Evolutionary conservation across 768 basidiomycete species (phyloP).

Genomic region (Dacryopinax primogenitus): DNA sequence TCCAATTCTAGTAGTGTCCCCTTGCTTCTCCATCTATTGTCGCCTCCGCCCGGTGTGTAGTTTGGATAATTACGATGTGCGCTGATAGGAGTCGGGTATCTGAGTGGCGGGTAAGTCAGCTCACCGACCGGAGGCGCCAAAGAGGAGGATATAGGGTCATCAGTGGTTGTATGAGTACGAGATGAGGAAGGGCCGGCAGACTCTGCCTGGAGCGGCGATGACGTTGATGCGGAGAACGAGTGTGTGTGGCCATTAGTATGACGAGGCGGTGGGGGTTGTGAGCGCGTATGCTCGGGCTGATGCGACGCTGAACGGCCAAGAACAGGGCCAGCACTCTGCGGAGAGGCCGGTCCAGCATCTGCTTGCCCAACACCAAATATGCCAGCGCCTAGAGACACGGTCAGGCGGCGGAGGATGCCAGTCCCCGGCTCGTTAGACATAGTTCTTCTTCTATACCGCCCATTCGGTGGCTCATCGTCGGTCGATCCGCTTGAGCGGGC

Average conservation of each 20-base stretch:
- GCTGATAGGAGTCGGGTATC: conserved; percentile 43
- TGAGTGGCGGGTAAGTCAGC: conserved; percentile 33
- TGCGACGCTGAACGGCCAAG: background rate
- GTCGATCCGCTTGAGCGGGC: background rate
- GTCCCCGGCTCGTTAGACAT: background rate
- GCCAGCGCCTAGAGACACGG: background rate
- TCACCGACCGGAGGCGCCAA: background rate
- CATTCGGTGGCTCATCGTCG: background rate
- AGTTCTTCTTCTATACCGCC: too few relatives aligned
- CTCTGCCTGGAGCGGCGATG: too few relatives aligned
- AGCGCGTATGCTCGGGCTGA: background rate
- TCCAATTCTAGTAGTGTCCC: conserved; percentile 37
- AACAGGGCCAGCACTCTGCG: background rate
- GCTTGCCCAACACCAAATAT: background rate
- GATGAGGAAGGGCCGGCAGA: too few relatives aligned
- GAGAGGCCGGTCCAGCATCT: background rate
- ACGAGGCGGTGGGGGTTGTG: background rate
- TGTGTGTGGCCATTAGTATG: background rate
- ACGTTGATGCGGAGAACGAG: background rate
- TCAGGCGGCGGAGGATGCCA: background rate
- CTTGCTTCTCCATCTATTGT: conserved; percentile 47
- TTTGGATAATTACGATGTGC: conserved; percentile 56
- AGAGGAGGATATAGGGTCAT: background rate
- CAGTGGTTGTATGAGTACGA: background rate
- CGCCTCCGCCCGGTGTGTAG: conserved; percentile 55